Evolutionary conservation across 257 asterid species (phyloP).

Genomic region (Capsicum pubescens): DNA sequence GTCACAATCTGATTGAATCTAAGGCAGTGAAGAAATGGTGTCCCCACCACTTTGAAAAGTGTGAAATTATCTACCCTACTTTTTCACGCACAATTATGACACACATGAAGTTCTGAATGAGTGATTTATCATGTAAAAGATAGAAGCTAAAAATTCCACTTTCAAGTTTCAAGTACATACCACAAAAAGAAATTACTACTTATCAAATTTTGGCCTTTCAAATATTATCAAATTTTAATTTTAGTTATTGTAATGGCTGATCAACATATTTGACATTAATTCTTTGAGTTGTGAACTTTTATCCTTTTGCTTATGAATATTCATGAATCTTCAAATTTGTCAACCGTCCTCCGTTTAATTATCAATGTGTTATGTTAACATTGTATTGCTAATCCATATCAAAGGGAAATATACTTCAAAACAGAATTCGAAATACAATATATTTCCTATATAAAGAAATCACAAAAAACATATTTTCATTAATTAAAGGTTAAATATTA

Average conservation of each 20-base stretch:
- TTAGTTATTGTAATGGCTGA: background rate
- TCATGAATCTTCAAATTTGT: background rate
- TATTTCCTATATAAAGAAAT: too few species aligned
- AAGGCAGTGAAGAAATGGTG: background rate
- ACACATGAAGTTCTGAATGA: background rate
- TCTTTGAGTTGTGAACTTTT: background rate
- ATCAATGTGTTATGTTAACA: background rate
- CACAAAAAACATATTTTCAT: too few species aligned
- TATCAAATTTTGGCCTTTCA: too few species aligned
- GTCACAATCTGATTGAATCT: background rate
- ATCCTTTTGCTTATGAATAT: background rate
- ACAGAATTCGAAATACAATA: too few species aligned
- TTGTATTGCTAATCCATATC: background rate
- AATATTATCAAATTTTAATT: background rate
- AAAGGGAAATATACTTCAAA: too few species aligned
- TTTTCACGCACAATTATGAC: background rate
- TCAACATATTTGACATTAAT: background rate
- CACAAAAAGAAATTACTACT: too few species aligned
- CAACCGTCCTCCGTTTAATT: background rate
- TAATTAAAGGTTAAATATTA: too few species aligned
- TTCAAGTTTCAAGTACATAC: background rate
- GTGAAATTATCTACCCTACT: background rate
- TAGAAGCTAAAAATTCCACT: background rate
- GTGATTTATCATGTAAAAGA: background rate
- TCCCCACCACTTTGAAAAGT: background rate